Evolutionary conservation across 2,329 filamentous ascomycete species (phyloP).

Genomic region (Fusarium sp.): DNA sequence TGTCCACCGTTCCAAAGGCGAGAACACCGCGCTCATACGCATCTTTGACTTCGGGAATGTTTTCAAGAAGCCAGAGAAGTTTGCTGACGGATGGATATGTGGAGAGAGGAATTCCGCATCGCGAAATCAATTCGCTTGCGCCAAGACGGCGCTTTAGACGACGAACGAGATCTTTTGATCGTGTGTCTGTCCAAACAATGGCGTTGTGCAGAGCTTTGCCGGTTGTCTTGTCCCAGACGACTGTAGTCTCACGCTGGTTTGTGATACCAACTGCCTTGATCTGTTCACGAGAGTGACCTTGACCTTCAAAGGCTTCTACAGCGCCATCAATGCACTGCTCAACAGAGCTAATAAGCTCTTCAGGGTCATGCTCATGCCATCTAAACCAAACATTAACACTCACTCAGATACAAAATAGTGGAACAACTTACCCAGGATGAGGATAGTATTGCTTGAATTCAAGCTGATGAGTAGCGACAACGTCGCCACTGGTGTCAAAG

Average conservation of each 20-base stretch:
- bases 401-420: neutral
- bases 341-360: constrained; percentile 79
- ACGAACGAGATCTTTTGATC: constrained; percentile 77
- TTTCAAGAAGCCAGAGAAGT: constrained; percentile 80
- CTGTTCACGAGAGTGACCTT: constrained; percentile 74
- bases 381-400: constrained; percentile 55
- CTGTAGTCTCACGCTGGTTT: constrained; percentile 85
- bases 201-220: constrained; percentile 84
- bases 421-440: constrained; percentile 72
- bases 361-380: constrained; percentile 88
- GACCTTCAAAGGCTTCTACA: constrained; percentile 74
- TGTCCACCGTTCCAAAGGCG: constrained; percentile 84
- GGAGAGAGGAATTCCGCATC: constrained; percentile 82
- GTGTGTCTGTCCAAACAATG: constrained; percentile 88
- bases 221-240: constrained; percentile 83
- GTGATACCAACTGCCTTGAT: constrained; percentile 84
- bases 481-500: constrained; percentile 77
- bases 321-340: constrained; percentile 81
- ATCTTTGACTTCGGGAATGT: constrained; percentile 73
- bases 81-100: constrained; percentile 86
- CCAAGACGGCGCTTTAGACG: constrained; percentile 76
- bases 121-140: constrained; percentile 73
- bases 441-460: constrained; percentile 82
- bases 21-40: constrained; percentile 79
- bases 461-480: constrained; percentile 78